Conservation (phyloP, 352 stramenopile genomes). For the Phytophthora capsici region DNA sequence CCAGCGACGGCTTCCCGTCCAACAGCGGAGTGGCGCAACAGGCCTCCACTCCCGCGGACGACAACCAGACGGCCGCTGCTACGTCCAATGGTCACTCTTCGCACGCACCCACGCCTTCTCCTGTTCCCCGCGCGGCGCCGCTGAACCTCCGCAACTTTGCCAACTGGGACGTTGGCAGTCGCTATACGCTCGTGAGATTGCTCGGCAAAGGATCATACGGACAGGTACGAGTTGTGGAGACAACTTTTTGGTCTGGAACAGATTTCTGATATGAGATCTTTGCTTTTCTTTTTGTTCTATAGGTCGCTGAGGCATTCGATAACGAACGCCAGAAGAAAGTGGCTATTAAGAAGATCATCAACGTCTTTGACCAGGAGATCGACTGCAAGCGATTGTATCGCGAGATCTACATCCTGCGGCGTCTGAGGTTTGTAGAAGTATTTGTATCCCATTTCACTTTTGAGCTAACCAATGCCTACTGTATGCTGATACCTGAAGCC, state of each 20-base stretch:
- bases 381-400: constrained; percentile 89
- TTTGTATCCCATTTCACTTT: constrained; percentile 3
- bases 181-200: constrained; percentile 82
- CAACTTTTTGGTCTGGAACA: background rate
- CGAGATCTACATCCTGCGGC: constrained; percentile 90
- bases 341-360: constrained; percentile 91
- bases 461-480: background rate
- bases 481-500: constrained; percentile 32
- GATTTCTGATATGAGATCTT: constrained; percentile 16
- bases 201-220: constrained; percentile 88
- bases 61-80: constrained; percentile 22
- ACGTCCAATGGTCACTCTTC: constrained; percentile 36
- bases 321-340: constrained; percentile 82
- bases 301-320: constrained; percentile 85
- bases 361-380: constrained; percentile 89
- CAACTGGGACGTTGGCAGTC: constrained; percentile 83
- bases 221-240: constrained; percentile 47
- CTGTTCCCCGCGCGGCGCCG: constrained; percentile 67
- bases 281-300: constrained; percentile 8
- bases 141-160: constrained; percentile 84
- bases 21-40: constrained; percentile 28
- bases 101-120: constrained; percentile 62
- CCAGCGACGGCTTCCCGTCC: constrained; percentile 47
- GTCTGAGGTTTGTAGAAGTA: constrained; percentile 53
- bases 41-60: constrained; percentile 36